These are phyloP conservation scores for Scolecobasidium constrictum DNA, from an alignment of 2,329 filamentous ascomycete genomes.

Conservation along the genomic window DNA sequence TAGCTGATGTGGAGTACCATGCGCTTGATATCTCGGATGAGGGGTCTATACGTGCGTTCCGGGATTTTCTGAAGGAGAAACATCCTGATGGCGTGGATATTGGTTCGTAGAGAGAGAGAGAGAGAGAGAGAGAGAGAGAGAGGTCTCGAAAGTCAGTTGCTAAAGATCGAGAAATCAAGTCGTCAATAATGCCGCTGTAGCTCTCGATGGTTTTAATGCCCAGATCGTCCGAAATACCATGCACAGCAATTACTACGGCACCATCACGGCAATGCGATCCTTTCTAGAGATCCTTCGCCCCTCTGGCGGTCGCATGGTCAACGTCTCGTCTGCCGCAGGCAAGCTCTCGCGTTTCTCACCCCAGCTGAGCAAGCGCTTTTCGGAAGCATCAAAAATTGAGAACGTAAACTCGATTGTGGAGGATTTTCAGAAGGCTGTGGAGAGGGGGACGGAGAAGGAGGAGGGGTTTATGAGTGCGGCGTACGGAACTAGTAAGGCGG, in stretches of 20 bases:
- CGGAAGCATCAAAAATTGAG: conserved; percentile 24
- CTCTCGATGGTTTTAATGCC: conserved; percentile 34
- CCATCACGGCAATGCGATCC: conserved; percentile 32
- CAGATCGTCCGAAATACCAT: conserved; percentile 39
- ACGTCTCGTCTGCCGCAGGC: conserved; percentile 36
- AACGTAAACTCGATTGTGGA: conserved; percentile 43
- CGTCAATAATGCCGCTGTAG: conserved; percentile 44
- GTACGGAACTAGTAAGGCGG: conserved; percentile 38
- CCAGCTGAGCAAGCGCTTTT: conserved; percentile 32
- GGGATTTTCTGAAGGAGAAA: conserved; percentile 16
- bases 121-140: conserved; percentile 29
- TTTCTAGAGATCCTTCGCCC: conserved; percentile 37
- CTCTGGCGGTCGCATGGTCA: conserved; percentile 36
- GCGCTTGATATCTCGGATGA: conserved; percentile 37
- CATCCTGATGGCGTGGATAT: background rate
- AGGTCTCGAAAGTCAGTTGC: too few relatives aligned
- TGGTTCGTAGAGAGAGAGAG: background rate
- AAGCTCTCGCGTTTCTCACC: conserved; percentile 36
- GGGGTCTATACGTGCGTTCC: conserved; percentile 33
- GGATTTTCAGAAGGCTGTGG: conserved; percentile 36
- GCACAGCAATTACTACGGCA: conserved; percentile 42
- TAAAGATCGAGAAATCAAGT: conserved; percentile 39
- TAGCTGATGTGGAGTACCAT: conserved; percentile 37
- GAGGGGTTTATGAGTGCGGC: conserved; percentile 39
- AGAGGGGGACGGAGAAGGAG: conserved; percentile 33